These are phyloP conservation scores for Suillus alpinus DNA, from an alignment of 768 basidiomycete genomes.

Conservation along the genomic window DNA sequence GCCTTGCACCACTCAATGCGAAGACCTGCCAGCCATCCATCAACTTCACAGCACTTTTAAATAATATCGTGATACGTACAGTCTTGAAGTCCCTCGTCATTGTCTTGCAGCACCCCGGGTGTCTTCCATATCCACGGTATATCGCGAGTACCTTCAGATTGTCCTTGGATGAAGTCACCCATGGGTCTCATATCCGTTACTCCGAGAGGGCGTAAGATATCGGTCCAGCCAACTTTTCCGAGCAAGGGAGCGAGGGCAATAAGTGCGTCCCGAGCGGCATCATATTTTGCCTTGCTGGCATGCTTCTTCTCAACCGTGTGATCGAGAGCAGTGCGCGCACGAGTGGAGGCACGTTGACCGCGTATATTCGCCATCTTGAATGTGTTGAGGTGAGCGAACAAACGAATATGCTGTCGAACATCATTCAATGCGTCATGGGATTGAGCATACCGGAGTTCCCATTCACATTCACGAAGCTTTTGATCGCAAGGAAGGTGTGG, in stretches of 20 bases:
- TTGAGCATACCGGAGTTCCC: conserved; percentile 12
- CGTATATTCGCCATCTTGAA: neutral
- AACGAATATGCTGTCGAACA: conserved; percentile 6
- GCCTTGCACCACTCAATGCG: no score
- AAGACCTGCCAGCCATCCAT: no score
- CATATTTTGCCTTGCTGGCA: conserved; percentile 3
- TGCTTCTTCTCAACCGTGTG: conserved; percentile 3
- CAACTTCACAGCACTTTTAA: neutral
- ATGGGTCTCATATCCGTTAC: neutral
- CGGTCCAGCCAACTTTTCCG: neutral
- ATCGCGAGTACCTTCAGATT: conserved; percentile 5
- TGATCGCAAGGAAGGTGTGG: neutral
- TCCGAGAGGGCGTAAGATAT: neutral
- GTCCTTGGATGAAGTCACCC: neutral
- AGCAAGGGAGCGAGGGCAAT: neutral
- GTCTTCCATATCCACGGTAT: no score
- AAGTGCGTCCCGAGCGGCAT: conserved; percentile 8
- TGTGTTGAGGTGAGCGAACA: neutral
- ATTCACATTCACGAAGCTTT: neutral
- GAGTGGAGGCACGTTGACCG: neutral
- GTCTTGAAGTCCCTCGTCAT: neutral
- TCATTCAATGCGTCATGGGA: conserved; percentile 9
- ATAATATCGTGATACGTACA: neutral
- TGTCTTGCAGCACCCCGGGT: neutral
- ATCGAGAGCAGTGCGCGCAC: neutral